Evolutionary conservation across 371 early-diverging fungal genomes (phyloP).

Genomic region (Parasitella parasitica): DNA sequence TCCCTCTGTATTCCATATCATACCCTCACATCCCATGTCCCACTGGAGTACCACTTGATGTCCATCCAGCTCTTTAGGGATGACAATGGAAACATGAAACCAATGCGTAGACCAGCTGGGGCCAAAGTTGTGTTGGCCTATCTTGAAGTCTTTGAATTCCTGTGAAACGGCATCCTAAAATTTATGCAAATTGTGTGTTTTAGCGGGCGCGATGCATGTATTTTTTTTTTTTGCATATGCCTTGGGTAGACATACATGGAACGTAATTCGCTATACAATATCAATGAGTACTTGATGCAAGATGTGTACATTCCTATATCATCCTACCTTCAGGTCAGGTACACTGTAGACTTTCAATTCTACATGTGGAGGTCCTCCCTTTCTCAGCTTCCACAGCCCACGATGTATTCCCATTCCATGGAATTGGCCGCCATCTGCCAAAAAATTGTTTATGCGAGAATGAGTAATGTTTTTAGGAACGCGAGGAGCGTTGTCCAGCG

Average conservation of each 20-base stretch:
- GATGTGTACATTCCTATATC: background rate
- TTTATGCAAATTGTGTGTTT: slow-evolving; percentile 2
- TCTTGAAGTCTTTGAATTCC: slow-evolving; percentile 30
- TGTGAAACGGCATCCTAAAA: slow-evolving; percentile 41
- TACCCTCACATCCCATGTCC: slow-evolving; percentile 85
- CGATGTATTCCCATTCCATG: slow-evolving; percentile 48
- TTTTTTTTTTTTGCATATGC: too few species aligned
- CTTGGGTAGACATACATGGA: slow-evolving; percentile 27
- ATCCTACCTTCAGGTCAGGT: slow-evolving; percentile 62
- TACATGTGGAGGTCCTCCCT: slow-evolving; percentile 37
- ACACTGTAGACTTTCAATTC: slow-evolving; percentile 68
- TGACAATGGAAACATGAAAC: slow-evolving; percentile 68
- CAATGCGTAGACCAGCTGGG: slow-evolving; percentile 86
- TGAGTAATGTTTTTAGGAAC: slow-evolving; percentile 39
- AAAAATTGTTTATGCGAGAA: slow-evolving; percentile 45
- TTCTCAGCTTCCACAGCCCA: slow-evolving; percentile 32
- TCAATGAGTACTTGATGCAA: background rate
- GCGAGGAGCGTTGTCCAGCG: slow-evolving; percentile 39
- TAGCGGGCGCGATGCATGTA: background rate
- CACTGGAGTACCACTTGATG: slow-evolving; percentile 75
- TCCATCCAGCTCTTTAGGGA: slow-evolving; percentile 69
- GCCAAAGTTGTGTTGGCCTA: slow-evolving; percentile 35
- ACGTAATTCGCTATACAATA: slow-evolving; percentile 35
- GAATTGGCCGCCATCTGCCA: slow-evolving; percentile 41
- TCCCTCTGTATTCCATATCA: slow-evolving; percentile 87